Conservation (phyloP, 768 basidiomycete genomes). For the Suillus tomentosus region DNA sequence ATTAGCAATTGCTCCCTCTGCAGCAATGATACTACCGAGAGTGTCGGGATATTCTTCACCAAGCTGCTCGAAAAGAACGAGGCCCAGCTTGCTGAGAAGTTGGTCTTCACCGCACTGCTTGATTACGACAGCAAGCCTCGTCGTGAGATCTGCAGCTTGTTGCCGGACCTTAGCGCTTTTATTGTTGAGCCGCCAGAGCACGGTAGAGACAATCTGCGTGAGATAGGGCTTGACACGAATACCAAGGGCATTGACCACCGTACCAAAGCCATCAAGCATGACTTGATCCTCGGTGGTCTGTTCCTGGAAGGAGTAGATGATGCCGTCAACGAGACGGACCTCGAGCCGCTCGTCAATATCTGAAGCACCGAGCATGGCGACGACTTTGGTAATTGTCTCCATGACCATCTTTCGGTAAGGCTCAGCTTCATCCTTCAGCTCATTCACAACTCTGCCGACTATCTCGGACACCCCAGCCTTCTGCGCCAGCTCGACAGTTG, state of each 20-base stretch:
- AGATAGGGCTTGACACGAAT: constrained; percentile 98
- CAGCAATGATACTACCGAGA: constrained; percentile 98
- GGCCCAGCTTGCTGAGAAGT: constrained; percentile 90
- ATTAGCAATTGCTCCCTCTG: constrained; percentile 97
- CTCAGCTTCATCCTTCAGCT: constrained; percentile 60
- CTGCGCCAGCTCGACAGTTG: constrained; percentile 96
- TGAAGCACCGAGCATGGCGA: constrained; percentile 91
- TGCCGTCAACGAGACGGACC: constrained; percentile 92
- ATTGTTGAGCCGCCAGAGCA: constrained; percentile 99
- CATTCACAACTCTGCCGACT: constrained; percentile 76
- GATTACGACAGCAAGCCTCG: constrained; percentile 95
- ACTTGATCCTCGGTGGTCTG: constrained; percentile 99
- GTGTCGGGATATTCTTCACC: constrained; percentile 99
- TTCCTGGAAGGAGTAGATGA: constrained; percentile 99
- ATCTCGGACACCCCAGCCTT: constrained; percentile 97
- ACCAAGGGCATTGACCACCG: constrained; percentile 91
- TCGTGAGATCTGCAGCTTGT: constrained; percentile 97
- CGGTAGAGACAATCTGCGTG: constrained; percentile 97
- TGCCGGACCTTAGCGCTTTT: constrained; percentile 99
- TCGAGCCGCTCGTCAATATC: constrained; percentile 97
- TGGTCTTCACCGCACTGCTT: constrained; percentile 98
- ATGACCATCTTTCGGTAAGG: constrained; percentile 99
- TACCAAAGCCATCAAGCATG: constrained; percentile 98
- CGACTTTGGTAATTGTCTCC: constrained; percentile 98
- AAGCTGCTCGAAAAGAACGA: constrained; percentile 96